Evolutionary conservation across 2,329 filamentous ascomycete species (phyloP).

Genomic region (Alternaria solani): DNA sequence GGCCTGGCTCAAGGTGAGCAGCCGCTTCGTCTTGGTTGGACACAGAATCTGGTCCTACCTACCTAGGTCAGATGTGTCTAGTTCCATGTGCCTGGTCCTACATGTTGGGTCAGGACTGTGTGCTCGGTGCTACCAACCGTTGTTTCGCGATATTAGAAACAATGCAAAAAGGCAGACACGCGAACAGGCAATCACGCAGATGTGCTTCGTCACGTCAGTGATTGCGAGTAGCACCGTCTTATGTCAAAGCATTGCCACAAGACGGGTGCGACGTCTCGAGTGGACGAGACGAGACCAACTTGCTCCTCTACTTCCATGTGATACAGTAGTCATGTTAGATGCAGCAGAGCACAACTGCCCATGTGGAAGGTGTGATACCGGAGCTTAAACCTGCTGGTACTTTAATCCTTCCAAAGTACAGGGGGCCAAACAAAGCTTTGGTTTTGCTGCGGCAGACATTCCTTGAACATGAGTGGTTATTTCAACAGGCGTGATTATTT

Average conservation of each 20-base stretch:
- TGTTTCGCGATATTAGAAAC: neutral
- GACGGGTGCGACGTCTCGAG: neutral
- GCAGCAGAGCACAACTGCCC: neutral
- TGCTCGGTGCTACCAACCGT: neutral
- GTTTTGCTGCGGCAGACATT: neutral
- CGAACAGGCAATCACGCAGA: neutral
- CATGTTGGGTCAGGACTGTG: neutral
- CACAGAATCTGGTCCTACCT: constrained; percentile 1
- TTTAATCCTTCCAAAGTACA: too few species aligned
- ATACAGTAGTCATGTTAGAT: neutral
- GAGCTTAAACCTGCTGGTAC: neutral
- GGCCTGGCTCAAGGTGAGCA: neutral
- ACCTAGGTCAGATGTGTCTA: neutral
- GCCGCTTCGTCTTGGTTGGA: neutral
- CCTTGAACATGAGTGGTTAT: neutral
- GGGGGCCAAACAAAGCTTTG: neutral
- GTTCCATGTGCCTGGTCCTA: neutral
- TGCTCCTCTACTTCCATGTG: neutral
- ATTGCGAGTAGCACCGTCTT: neutral
- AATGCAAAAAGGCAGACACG: neutral
- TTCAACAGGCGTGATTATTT: neutral
- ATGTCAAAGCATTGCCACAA: neutral
- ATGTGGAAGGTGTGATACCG: neutral
- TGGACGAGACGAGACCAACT: neutral
- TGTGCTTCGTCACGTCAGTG: neutral